Evolutionary conservation across 345 rosid species (phyloP), one percentile per base, ranked within the genome.

Genomic region (Eutrema heterophyllum): DNA sequence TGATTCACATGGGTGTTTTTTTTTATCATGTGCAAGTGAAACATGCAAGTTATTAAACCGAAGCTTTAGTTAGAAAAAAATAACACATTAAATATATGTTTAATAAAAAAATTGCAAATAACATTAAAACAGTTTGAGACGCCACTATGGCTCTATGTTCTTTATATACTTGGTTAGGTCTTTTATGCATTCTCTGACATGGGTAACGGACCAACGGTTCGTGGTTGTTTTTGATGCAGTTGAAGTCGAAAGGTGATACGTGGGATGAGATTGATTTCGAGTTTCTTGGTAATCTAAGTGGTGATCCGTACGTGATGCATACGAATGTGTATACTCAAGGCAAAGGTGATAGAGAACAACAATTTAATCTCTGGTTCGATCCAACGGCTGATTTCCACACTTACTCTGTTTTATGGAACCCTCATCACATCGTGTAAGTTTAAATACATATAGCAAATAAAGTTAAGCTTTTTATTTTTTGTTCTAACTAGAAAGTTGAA

Each of bases 191-290:
- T 30, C 33, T 16, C 9, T 7, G 3, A 43, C 46, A 21, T n/a
- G 65, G 21, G 9, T 24, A 64, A 65, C n/a, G n/a, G n/a, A 29
- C 32, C 32, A n/a, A n/a, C 6, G 39, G 27, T 15, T 16, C 64
- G 13, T 69, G 15, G 41, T 38, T 45, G 33, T 15, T 59, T 65
- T 67, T 50, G 11, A 8, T 78, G 80, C 84, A 87, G 91, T 64
- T 91, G 43, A 81, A 79, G 27, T 88, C 97, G 0, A 54, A 63
- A 39, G 97, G 92, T 39, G 66, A 83, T 52, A 43, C 78, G 7
- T 85, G 88, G 86, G 93, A 89, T 62, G 96, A 89, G 60, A 86
- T 91, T 12, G 93, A 87, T 68, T 85, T 91, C 29, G 97, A 89
- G 68, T 91, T 91, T 85, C 64, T 87, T 64, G 95, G 97, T 27